Conservation (phyloP, 2,329 filamentous ascomycete genomes). For the Blastomyces parvus region DNA sequence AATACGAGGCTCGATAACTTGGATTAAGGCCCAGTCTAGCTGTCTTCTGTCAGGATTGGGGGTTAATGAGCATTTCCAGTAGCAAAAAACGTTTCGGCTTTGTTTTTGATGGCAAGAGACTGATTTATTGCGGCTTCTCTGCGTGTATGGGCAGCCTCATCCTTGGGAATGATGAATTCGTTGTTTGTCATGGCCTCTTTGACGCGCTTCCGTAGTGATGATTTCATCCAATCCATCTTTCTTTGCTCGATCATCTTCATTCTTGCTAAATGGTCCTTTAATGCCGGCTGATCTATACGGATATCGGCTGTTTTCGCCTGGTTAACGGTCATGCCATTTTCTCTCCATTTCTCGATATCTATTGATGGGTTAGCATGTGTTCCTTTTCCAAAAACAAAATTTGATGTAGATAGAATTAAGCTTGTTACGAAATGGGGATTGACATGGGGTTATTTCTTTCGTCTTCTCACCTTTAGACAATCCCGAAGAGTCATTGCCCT, state of each 20-base stretch:
- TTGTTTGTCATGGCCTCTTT: neutral
- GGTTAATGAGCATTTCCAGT: neutral
- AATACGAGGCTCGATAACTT: neutral
- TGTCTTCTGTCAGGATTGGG: neutral
- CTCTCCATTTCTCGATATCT: neutral
- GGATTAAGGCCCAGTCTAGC: neutral
- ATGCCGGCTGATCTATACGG: neutral
- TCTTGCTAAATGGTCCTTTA: neutral
- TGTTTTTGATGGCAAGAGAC: neutral
- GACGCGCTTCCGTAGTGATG: neutral
- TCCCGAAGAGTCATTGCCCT: neutral
- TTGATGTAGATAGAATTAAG: neutral
- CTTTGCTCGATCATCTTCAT: neutral
- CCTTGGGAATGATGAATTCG: neutral
- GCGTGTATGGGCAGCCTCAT: neutral
- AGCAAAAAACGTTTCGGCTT: neutral
- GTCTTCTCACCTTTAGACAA: neutral
- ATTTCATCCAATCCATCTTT: neutral
- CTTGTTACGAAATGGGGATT: neutral
- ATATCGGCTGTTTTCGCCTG: neutral
- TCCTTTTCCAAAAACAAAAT: neutral
- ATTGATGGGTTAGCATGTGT: neutral
- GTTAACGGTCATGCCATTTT: neutral
- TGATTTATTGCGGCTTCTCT: neutral
- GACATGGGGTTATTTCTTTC: neutral